A percentile compares a stretch with the other conserved stretches of the same genome.
These are phyloP conservation scores for Salix koriyanagi DNA, from an alignment of 345 rosid genomes.

Conservation along the genomic window DNA sequence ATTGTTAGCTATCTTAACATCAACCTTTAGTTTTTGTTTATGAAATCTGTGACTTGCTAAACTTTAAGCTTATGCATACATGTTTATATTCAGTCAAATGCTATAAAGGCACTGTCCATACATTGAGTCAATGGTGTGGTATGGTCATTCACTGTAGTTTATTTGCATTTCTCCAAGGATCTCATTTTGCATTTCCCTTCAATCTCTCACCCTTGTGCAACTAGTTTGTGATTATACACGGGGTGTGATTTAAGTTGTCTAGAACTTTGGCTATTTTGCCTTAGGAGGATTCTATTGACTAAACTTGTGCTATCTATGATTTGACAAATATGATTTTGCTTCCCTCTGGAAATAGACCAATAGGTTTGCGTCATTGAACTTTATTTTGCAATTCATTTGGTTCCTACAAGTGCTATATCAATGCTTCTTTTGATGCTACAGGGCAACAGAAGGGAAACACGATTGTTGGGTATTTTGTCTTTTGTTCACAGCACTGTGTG, in stretches of 20 bases:
- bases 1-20: background rate
- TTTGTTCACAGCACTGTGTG: slow-evolving; percentile 95
- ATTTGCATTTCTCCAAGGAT: background rate
- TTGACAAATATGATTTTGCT: background rate
- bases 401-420: background rate
- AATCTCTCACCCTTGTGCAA: background rate
- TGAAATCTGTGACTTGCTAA: background rate
- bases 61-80: background rate
- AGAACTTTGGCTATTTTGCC: background rate
- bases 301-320: background rate
- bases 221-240: background rate
- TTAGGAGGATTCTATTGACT: background rate
- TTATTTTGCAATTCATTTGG: background rate
- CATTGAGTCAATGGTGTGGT: background rate
- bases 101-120: background rate
- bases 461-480: slow-evolving; percentile 82
- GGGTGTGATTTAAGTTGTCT: background rate
- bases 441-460: slow-evolving; percentile 98
- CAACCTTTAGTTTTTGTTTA: background rate
- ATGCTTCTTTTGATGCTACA: slow-evolving; percentile 24
- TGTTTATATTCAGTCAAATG: background rate
- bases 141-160: background rate
- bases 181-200: background rate
- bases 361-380: background rate
- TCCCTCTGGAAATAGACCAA: background rate